Base-by-base conservation (phyloP, 2,329 filamentous ascomycete genomes). In the Sporothrix inflata region DNA sequence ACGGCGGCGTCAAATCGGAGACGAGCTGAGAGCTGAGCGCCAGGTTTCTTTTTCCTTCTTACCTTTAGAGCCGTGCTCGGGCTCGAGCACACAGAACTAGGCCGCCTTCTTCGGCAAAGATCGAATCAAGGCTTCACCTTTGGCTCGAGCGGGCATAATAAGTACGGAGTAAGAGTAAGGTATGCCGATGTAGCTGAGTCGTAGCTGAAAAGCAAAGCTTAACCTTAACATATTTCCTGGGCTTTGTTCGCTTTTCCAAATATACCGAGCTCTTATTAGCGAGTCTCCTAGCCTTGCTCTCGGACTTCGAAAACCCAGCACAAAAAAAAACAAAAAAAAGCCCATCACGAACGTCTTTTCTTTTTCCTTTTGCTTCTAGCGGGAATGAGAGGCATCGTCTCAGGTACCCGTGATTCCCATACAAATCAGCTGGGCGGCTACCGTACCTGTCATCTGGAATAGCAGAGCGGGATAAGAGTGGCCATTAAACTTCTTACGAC, bases 381-480 rank as follows among this genome's bases (percentile, higher is more conserved):
- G 38, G 60, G 45, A 65, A 65, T 65, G 60, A 65, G 34, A 63
- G 19, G 27, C 53, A 42, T 45, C 38, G 60, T 45, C 21, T 45
- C 60, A 45, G 60, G 60, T 65, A 42, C 60, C n/a, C 34, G 38
- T 19, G n/a, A 65, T 45, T 42, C 34, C 30, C 60, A 65, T 27
- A 24, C 9, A 45, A 65, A 19, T 9, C 16, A 6, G 60, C 21
- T 24, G 60, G 38, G 60, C 60, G 38, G 38, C 11, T 45, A 60
- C 30, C 12, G 30, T 61, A 63, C 19, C 55, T 51, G 19, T 51
- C 47, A 21, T 51, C 47, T 51, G 19, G 40, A 42, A 49, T 7
- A 4, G 4, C 27, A n/a, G 27, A 7, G 5, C 8, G 19, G 55
- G 30, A 38, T 38, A 14, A 6, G 27, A 34, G 6, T 57, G 27